These are phyloP conservation scores for Pyrenophora teres DNA, from an alignment of 2,329 filamentous ascomycete species.

Conservation along the genomic window DNA sequence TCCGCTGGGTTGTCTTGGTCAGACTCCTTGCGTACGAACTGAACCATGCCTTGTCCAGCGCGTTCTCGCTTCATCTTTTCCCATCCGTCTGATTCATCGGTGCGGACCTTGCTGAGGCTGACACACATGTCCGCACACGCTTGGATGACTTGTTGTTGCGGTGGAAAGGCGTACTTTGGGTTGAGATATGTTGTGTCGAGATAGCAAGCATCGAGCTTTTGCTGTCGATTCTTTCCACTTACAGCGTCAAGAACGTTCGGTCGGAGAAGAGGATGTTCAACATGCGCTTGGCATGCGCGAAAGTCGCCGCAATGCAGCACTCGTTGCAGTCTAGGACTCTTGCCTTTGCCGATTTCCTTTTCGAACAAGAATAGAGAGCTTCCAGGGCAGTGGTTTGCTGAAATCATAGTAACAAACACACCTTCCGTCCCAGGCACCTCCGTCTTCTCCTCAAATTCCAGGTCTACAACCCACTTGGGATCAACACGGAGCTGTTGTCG, in stretches of 20 bases:
- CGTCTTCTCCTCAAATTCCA: slow-evolving; percentile 81
- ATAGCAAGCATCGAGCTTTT: slow-evolving; percentile 94
- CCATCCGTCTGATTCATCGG: slow-evolving; percentile 61
- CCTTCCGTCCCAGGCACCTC: slow-evolving; percentile 83
- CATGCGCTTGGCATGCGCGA: slow-evolving; percentile 81
- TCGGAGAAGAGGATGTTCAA: slow-evolving; percentile 78
- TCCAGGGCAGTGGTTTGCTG: slow-evolving; percentile 94
- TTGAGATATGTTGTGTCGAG: slow-evolving; percentile 97
- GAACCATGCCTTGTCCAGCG: slow-evolving; percentile 64
- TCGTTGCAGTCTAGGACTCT: slow-evolving; percentile 68
- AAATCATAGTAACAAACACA: slow-evolving; percentile 89
- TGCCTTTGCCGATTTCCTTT: slow-evolving; percentile 68
- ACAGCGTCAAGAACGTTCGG: slow-evolving; percentile 73
- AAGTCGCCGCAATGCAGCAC: slow-evolving; percentile 97
- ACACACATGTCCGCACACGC: slow-evolving; percentile 88
- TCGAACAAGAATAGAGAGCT: slow-evolving; percentile 94
- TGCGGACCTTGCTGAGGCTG: slow-evolving; percentile 70
- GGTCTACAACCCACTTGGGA: slow-evolving; percentile 78
- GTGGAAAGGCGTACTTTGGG: slow-evolving; percentile 91
- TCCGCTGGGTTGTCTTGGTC: slow-evolving; percentile 39
- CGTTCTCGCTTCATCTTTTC: slow-evolving; percentile 61
- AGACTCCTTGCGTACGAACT: slow-evolving; percentile 60
- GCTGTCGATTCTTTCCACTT: slow-evolving; percentile 73
- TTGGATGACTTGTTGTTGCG: slow-evolving; percentile 82
- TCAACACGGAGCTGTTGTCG: slow-evolving; percentile 84